Conservation (phyloP, 495 filamentous ascomycete genomes). For the Usnea hakonensis region DNA sequence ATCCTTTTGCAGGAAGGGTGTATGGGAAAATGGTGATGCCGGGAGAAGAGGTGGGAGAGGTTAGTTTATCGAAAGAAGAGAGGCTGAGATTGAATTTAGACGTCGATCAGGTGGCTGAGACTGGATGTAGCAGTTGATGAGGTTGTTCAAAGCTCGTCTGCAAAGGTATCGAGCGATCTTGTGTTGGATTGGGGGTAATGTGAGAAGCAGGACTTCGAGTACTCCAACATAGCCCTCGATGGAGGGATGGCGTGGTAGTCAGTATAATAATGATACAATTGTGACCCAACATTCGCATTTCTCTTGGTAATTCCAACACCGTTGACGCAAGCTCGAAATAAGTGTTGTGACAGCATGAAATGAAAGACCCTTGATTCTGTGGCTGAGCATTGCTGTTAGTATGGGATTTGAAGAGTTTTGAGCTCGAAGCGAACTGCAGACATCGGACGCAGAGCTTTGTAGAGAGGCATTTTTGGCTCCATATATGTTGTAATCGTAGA, state of each 20-base stretch:
- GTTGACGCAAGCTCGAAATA: neutral
- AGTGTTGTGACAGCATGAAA: too few species aligned
- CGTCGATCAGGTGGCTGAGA: neutral
- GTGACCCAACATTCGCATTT: neutral
- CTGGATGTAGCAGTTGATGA: neutral
- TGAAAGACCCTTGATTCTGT: too few species aligned
- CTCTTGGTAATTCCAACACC: neutral
- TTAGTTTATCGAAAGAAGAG: neutral
- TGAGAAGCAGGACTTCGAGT: neutral
- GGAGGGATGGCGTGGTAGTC: neutral
- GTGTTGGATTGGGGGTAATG: neutral
- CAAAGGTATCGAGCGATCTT: neutral
- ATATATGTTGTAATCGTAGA: too few species aligned
- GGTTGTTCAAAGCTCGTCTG: neutral
- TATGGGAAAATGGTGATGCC: slow-evolving; percentile 2
- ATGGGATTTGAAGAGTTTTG: too few species aligned
- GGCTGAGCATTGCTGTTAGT: too few species aligned
- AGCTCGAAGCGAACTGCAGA: too few species aligned
- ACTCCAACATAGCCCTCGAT: neutral
- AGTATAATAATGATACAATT: neutral
- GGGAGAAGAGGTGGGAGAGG: neutral
- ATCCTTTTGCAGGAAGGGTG: neutral
- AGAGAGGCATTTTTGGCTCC: too few species aligned
- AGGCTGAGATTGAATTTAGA: neutral
- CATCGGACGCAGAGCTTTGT: too few species aligned